Evolutionary conservation across 2,329 filamentous ascomycete species (phyloP).

Genomic region (Tolypocladium sp.): DNA sequence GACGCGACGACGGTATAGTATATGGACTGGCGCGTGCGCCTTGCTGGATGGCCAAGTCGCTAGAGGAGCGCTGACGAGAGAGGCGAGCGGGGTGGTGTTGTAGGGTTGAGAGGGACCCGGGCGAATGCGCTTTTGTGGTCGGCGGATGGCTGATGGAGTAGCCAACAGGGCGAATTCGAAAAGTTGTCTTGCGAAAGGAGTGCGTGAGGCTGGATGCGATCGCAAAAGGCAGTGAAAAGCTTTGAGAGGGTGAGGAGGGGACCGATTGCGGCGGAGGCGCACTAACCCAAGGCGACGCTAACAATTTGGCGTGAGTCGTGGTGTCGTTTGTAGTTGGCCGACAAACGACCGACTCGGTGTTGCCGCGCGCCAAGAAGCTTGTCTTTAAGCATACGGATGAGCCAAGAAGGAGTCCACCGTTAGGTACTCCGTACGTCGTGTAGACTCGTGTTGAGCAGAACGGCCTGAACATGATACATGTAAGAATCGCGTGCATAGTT

Average conservation of each 20-base stretch:
- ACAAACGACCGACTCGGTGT: not conserved
- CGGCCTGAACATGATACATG: not conserved
- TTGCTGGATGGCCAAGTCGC: not conserved
- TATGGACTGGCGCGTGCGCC: not conserved
- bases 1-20: not conserved
- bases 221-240: not conserved
- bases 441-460: not conserved
- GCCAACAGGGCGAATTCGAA: not conserved
- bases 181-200: not conserved
- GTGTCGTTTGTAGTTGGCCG: not conserved
- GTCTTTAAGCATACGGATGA: not conserved
- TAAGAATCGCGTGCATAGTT: not conserved
- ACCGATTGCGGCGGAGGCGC: not conserved
- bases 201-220: not conserved
- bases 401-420: not conserved
- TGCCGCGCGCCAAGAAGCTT: not conserved
- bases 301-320: not conserved
- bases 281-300: not conserved
- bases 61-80: not conserved
- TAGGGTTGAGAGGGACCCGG: not conserved
- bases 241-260: not conserved
- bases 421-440: too few species aligned
- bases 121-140: not conserved
- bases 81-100: not conserved
- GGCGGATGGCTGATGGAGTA: not conserved